Base-by-base conservation (phyloP, 2,329 filamentous ascomycete species). In the Pseudogymnoascus destructans region DNA sequence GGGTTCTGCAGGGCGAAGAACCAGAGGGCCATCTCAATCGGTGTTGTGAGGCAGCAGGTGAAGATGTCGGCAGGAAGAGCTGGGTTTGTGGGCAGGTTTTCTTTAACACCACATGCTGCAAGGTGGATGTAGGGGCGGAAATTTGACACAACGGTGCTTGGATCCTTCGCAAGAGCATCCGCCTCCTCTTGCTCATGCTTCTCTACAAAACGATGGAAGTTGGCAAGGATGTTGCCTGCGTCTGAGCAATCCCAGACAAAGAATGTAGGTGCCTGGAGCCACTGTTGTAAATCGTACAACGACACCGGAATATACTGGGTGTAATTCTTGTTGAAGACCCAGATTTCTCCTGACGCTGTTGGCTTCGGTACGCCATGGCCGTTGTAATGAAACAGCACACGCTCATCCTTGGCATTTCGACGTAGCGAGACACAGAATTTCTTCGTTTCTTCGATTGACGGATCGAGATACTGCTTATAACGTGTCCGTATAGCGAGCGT, bases 281-380 rank as follows among this genome's bases (percentile, higher is more conserved):
- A 98, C 60, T 88, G 86, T 71, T 97, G 92, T 46, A 98, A 74
- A 69, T 98, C 93, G 67, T 95, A 96, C 7, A 98, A 75, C 0
- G 92, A 95, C 42, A 98, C 88, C 0, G 93, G 93, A 40, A 98
- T 98, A 69, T 98, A 98, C 72, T 98, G 93, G 0, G 93, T 98
- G 70, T 96, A 98, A 64, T 89, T 97, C 66, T 93, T 92, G 73
- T 98, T 98, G 72, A 98, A 98, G 4, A 97, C 95, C 93, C 93
- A 98, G 17, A 98, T 95, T 71, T 98, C 93, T 11, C 93, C 93
- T 3, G 92, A 96, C 2, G 87, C 84, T 0, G 93, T 98, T 2
- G 93, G 93, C 67, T 96, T 89, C 1, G 93, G 93, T 9, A 98
- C 93, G 52, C 93, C 93, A 70, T 98, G 93, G 13, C 93, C 93